Evolutionary conservation across 2,329 filamentous ascomycete species (phyloP).

Genomic region (Stachybotrys echinatus): DNA sequence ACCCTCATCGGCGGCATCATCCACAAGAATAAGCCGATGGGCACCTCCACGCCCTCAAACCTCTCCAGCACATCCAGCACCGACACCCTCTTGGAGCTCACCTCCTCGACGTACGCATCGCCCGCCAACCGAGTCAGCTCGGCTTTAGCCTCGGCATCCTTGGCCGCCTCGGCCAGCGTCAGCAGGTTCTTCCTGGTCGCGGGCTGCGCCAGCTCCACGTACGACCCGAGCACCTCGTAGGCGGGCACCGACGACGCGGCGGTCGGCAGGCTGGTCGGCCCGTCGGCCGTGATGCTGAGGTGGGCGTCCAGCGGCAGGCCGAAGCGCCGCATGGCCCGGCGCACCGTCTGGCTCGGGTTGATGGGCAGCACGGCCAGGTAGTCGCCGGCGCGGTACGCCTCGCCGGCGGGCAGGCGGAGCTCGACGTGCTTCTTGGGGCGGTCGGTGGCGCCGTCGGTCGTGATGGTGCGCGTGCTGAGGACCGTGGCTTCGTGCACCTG

Average conservation of each 20-base stretch:
- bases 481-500: conserved; percentile 58
- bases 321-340: conserved; percentile 61
- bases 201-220: conserved; percentile 68
- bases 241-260: conserved; percentile 54
- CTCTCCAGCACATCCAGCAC: conserved; percentile 66
- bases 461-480: conserved; percentile 45
- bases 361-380: conserved; percentile 71
- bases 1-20: conserved; percentile 74
- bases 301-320: conserved; percentile 63
- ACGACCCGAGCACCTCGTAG: conserved; percentile 59
- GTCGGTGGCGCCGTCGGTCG: conserved; percentile 36
- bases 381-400: conserved; percentile 67
- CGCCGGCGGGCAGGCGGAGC: conserved; percentile 60
- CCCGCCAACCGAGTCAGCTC: conserved; percentile 42
- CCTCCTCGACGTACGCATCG: conserved; percentile 36
- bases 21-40: conserved; percentile 61
- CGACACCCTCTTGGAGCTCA: conserved; percentile 53
- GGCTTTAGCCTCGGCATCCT: conserved; percentile 35
- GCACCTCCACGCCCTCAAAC: conserved; percentile 52
- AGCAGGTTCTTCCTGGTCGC: conserved; percentile 57
- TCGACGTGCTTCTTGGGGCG: conserved; percentile 58
- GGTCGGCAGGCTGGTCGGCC: conserved; percentile 49
- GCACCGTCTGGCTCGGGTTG: conserved; percentile 58
- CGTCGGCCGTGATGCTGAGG: conserved; percentile 52
- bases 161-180: conserved; percentile 41